Evolutionary conservation across 768 basidiomycete genomes (phyloP).

Genomic region (Mycena galericulata): DNA sequence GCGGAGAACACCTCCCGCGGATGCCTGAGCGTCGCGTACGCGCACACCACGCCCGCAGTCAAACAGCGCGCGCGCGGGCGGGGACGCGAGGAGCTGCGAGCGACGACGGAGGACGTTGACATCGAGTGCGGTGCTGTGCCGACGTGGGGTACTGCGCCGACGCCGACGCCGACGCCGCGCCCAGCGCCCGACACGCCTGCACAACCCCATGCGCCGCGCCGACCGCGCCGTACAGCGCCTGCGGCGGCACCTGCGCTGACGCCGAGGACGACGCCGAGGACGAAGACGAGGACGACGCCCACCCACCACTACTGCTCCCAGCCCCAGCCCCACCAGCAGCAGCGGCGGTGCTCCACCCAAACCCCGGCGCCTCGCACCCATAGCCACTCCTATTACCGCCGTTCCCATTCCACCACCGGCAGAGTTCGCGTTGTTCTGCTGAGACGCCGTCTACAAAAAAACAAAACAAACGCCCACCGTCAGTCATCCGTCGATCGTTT

Average conservation of each 20-base stretch:
- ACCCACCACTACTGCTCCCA: no score
- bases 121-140: not conserved
- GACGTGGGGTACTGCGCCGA: no score
- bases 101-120: conserved; percentile 25
- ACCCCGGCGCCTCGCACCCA: no score
- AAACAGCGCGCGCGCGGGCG: conserved; percentile 71
- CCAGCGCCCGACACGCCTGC: conserved; percentile 55
- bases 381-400: no score
- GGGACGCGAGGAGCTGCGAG: conserved; percentile 68
- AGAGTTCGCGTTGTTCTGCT: not conserved
- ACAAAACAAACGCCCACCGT: conserved; percentile 38
- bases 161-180: not conserved
- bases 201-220: conserved; percentile 77
- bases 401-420: no score
- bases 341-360: no score
- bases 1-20: conserved; percentile 59
- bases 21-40: conserved; percentile 69
- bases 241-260: no score
- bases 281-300: no score
- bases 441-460: no score
- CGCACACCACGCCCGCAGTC: conserved; percentile 76
- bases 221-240: conserved; percentile 66
- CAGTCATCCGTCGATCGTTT: no score
- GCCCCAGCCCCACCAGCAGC: no score
- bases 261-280: no score